Conservation (phyloP, 1,139 yeast genomes). For the Blastobotrys petasosporus region DNA sequence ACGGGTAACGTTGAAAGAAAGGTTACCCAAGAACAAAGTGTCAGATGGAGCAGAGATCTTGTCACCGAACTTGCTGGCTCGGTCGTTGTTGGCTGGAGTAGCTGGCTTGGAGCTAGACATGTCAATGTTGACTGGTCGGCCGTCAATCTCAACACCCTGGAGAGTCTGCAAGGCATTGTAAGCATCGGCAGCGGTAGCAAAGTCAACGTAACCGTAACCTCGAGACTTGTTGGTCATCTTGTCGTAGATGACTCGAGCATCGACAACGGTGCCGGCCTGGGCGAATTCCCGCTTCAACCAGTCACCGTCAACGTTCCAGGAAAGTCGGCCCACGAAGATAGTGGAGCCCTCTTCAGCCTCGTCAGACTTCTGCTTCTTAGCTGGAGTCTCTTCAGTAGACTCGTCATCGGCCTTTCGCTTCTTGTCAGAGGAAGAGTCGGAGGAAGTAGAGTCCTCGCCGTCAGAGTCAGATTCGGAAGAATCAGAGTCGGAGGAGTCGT, state of each 20-base stretch:
- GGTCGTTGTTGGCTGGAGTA: slow-evolving; percentile 43
- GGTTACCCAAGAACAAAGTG: slow-evolving; percentile 92
- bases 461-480: slow-evolving; percentile 31
- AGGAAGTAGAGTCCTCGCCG: slow-evolving; percentile 17
- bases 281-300: slow-evolving; percentile 88
- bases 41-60: slow-evolving; percentile 87
- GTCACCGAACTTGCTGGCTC: slow-evolving; percentile 89
- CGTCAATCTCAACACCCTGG: slow-evolving; percentile 94
- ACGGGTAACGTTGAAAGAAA: slow-evolving; percentile 82
- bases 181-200: slow-evolving; percentile 67
- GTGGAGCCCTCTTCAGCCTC: slow-evolving; percentile 64
- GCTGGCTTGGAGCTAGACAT: slow-evolving; percentile 80
- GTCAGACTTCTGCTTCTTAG: slow-evolving; percentile 38
- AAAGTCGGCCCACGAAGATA: slow-evolving; percentile 90
- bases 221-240: slow-evolving; percentile 88
- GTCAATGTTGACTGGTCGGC: slow-evolving; percentile 93
- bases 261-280: slow-evolving; percentile 68
- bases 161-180: slow-evolving; percentile 79
- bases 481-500: slow-evolving; percentile 27
- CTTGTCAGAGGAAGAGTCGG: slow-evolving; percentile 20
- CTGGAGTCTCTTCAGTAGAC: slow-evolving; percentile 27
- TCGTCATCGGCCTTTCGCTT: slow-evolving; percentile 37
- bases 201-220: slow-evolving; percentile 98
- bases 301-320: slow-evolving; percentile 95
- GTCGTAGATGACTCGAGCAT: slow-evolving; percentile 92